A percentile compares a stretch with the other conserved stretches of the same genome.
phyloP scores from a whole-genome alignment of 768 basidiomycete genomes.

The Lentinula sp. region DNA sequence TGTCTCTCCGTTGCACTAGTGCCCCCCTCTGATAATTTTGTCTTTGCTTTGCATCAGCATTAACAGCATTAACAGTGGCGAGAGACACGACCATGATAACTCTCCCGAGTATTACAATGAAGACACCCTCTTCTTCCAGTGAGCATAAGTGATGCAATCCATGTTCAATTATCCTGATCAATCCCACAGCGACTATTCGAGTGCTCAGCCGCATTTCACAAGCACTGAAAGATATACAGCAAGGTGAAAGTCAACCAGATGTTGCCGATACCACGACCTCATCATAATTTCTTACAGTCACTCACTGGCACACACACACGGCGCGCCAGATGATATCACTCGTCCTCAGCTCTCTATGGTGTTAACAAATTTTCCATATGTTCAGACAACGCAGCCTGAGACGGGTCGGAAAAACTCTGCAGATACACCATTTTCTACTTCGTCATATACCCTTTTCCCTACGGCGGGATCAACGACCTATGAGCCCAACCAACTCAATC shows the following conservation, averaged over 20 bases:
- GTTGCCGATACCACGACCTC: neutral
- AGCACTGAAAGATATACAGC: neutral
- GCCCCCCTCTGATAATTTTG: too few relatives aligned
- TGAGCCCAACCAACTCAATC: neutral
- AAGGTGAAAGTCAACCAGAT: neutral
- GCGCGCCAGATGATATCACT: neutral
- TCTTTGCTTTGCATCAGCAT: too few relatives aligned
- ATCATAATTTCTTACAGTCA: too few relatives aligned
- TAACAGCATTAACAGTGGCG: neutral
- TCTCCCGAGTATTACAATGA: neutral
- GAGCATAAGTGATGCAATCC: neutral
- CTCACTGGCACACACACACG: too few relatives aligned
- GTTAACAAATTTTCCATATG: neutral
- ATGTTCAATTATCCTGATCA: neutral
- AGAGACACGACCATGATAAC: neutral
- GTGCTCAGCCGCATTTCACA: neutral
- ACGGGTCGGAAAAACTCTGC: neutral
- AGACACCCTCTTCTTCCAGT: neutral
- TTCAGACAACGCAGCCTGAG: neutral
- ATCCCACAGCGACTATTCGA: neutral
- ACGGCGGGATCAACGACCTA: neutral
- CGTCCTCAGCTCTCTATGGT: neutral
- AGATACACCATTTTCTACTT: neutral
- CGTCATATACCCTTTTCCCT: neutral
- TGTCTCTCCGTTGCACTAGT: neutral